phyloP scores from a whole-genome alignment of 2,329 filamentous ascomycete genomes.

The Dothideomycetidae sp. region DNA sequence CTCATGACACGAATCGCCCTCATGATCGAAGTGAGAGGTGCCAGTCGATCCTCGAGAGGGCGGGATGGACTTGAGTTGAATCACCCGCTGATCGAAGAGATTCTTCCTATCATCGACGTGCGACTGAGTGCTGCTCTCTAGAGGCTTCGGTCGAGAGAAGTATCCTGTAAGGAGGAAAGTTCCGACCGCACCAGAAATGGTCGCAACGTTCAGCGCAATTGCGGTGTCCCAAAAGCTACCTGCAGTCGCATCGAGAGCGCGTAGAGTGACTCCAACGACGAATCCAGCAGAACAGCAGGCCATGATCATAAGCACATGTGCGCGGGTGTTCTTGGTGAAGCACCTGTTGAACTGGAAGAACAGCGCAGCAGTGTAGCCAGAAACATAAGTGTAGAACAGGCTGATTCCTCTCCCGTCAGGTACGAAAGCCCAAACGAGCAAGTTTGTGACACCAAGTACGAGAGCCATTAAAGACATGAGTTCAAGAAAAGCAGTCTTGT shows the following conservation, averaged over 20 bases:
- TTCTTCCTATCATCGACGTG: constrained; percentile 4
- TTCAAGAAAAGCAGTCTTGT: constrained; percentile 10
- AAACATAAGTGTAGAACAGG: constrained; percentile 10
- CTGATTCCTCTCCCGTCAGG: constrained; percentile 8
- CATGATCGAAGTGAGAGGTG: neutral
- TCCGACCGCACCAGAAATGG: constrained; percentile 8
- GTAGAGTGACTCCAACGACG: constrained; percentile 10
- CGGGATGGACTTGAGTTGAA: constrained; percentile 7
- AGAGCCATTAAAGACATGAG: constrained; percentile 8
- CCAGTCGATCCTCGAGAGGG: constrained; percentile 2
- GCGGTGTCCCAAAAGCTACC: constrained; percentile 10
- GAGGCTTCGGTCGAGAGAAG: constrained; percentile 2
- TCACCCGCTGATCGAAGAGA: constrained; percentile 1
- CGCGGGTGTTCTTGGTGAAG: constrained; percentile 10
- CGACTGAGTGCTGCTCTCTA: neutral
- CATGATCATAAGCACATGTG: constrained; percentile 10
- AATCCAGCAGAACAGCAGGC: constrained; percentile 11
- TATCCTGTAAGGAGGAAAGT: constrained; percentile 12
- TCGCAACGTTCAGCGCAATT: constrained; percentile 10
- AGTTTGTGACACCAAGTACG: constrained; percentile 7
- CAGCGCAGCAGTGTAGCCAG: constrained; percentile 11
- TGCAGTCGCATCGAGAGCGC: constrained; percentile 5
- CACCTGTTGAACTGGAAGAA: constrained; percentile 14
- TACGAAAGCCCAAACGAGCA: constrained; percentile 12
- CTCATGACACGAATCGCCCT: constrained; percentile 6